phyloP scores from a whole-genome alignment of 1,139 yeast species.

The Saccharomyces hybrid region DNA sequence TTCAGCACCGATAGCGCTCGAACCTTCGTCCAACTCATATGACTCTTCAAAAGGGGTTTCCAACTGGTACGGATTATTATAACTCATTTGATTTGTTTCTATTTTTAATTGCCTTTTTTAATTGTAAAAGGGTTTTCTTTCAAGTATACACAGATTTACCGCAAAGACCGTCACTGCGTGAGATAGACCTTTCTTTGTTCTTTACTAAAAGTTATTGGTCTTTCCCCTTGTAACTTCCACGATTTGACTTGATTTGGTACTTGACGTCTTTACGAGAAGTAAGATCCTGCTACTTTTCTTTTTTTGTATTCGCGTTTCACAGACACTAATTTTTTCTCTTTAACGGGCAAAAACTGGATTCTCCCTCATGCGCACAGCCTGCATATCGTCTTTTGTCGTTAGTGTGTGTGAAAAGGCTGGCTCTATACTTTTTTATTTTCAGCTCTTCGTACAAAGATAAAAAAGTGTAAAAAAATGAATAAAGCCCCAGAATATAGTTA shows the following conservation, averaged over 20 bases:
- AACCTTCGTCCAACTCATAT: constrained; percentile 10
- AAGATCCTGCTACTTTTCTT: constrained; percentile 1
- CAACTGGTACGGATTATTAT: constrained; percentile 13
- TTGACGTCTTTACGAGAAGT: background rate
- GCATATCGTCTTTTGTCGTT: background rate
- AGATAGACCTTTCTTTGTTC: background rate
- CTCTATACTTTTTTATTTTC: background rate
- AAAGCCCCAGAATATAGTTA: no score
- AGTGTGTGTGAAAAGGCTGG: background rate
- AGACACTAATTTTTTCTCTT: constrained; percentile 1
- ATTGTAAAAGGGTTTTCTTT: background rate
- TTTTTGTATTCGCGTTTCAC: constrained; percentile 1
- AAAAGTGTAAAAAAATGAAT: background rate
- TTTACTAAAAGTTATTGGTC: background rate
- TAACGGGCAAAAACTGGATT: background rate
- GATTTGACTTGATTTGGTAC: background rate
- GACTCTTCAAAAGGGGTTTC: constrained; percentile 15
- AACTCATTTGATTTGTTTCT: constrained; percentile 10
- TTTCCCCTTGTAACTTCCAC: background rate
- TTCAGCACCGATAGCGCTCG: constrained; percentile 6
- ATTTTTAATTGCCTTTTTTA: background rate
- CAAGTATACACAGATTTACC: background rate
- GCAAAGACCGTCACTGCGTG: background rate
- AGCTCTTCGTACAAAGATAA: background rate
- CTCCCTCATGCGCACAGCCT: background rate